phyloP scores from a whole-genome alignment of 495 filamentous ascomycete genomes.

The Tirmania nivea region DNA sequence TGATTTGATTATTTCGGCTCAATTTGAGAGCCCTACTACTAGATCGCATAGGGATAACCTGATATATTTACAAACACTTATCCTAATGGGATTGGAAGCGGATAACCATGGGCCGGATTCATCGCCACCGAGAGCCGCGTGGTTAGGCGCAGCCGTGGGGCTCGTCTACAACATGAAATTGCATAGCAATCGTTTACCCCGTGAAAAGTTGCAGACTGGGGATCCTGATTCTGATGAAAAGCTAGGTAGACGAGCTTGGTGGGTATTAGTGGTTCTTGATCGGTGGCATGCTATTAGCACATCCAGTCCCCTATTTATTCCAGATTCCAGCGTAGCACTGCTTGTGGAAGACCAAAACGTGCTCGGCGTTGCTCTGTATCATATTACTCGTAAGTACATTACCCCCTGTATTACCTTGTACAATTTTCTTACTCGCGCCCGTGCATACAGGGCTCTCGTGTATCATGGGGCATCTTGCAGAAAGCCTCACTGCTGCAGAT shows the following conservation, averaged over 20 bases:
- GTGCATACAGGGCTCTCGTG: constrained; percentile 20
- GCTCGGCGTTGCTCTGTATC: constrained; percentile 40
- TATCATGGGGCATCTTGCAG: constrained; percentile 25
- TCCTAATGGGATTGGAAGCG: constrained; percentile 38
- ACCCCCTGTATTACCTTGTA: neutral
- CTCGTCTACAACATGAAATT: constrained; percentile 37
- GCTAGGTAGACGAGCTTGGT: constrained; percentile 51
- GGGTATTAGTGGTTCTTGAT: constrained; percentile 47
- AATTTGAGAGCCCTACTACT: constrained; percentile 26
- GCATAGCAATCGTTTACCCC: constrained; percentile 18
- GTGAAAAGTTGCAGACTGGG: constrained; percentile 16
- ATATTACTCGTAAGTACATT: constrained; percentile 43
- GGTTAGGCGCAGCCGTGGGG: constrained; percentile 33
- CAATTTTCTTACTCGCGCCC: no score
- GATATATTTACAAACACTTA: constrained; percentile 38
- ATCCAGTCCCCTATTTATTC: constrained; percentile 34
- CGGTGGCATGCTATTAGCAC: constrained; percentile 55
- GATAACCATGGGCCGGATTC: constrained; percentile 31
- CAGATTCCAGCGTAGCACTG: constrained; percentile 38
- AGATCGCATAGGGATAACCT: constrained; percentile 30
- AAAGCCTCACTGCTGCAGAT: constrained; percentile 25
- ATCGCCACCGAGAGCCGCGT: constrained; percentile 16
- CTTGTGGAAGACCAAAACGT: constrained; percentile 41
- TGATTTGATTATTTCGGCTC: constrained; percentile 31
- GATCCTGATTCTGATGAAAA: constrained; percentile 52